Percentiles rank a stretch among this genome's conserved stretches.
phyloP scores from a whole-genome alignment of 306 rosid genomes.

The Carpinus fangiana region DNA sequence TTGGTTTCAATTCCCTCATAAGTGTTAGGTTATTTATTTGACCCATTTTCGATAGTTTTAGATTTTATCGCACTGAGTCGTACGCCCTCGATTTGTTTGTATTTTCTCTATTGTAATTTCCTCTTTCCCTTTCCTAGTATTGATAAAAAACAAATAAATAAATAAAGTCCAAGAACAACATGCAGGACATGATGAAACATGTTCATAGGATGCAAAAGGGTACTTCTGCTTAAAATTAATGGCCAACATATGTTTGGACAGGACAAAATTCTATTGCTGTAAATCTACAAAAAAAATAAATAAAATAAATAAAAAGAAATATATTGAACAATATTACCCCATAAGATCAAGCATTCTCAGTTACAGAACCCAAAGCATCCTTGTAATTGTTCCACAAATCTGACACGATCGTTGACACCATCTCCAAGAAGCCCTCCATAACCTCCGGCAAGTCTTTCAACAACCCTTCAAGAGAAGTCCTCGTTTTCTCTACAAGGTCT shows the following conservation, averaged over 20 bases:
- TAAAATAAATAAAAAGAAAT: not conserved
- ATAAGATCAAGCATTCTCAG: slow-evolving; percentile 31
- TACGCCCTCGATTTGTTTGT: no score
- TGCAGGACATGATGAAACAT: not conserved
- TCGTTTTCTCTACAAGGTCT: slow-evolving; percentile 40
- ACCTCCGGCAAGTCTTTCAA: slow-evolving; percentile 29
- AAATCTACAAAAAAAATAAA: no score
- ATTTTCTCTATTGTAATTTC: no score
- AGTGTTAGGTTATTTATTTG: no score
- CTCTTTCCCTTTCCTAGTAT: no score
- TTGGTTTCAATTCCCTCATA: no score
- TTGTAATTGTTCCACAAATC: slow-evolving; percentile 47
- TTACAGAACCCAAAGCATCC: slow-evolving; percentile 53
- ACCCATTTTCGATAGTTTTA: no score
- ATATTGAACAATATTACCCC: not conserved
- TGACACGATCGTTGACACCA: slow-evolving; percentile 32
- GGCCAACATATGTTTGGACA: not conserved
- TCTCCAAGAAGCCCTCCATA: slow-evolving; percentile 28
- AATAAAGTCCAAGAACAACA: not conserved
- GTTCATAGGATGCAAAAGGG: not conserved
- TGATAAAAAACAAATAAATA: no score
- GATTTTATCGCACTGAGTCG: no score
- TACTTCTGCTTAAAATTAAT: not conserved
- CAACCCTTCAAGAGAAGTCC: slow-evolving; percentile 35
- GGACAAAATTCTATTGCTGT: not conserved